Base-by-base conservation (phyloP, 192 early-diverging fungal genomes). In the Umbelopsis vinacea region DNA sequence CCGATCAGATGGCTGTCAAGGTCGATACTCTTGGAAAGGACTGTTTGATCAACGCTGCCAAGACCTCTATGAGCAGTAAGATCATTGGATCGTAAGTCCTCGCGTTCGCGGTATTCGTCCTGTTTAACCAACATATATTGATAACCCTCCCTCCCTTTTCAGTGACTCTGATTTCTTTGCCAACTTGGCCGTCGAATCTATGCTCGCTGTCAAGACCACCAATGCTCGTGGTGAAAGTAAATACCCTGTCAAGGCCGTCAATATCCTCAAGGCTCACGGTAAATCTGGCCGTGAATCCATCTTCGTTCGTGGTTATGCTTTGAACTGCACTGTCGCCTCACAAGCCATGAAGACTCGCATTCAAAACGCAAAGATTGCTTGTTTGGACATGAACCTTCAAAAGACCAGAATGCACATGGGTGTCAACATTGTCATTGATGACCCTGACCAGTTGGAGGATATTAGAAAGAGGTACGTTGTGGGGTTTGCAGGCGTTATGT, bases 341-440 rank as follows among this genome's bases (percentile, higher is more conserved):
- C 94, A 97, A 83, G 96, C 96, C 48, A 97, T 99, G 90, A 92
- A 91, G 76, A 98, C 92, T 52, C 86, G 85, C 66, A 85, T 99
- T 69, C 83, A 79, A 19, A 91, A 90, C 70, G 96, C 98, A 52
- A 96, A 96, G 84, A 97, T 99, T 84, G 94, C 97, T 15, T 96
- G 95, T 72, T 84, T 99, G 63, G 98, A 99, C 78, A 97, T 99
- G 84, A 98, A 99, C 88, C 88, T 99, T 54, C 95, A 96, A 83
- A 98, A 97, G 85, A 92, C 95, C 14, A 89, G 97, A 70, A 98
- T 99, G 98, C 91, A 94, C 81, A 81, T 99, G 47, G 98, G 98
- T 60, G 95, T 99, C 54, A 93, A 98, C 77, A 97, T 99, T 78
- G 93, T 97, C 46, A 92, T 99, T 55, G 98, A 99, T 79, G 95